phyloP scores from a whole-genome alignment of 2,329 filamentous ascomycete genomes.

The Cladobotryum mycophilum region DNA sequence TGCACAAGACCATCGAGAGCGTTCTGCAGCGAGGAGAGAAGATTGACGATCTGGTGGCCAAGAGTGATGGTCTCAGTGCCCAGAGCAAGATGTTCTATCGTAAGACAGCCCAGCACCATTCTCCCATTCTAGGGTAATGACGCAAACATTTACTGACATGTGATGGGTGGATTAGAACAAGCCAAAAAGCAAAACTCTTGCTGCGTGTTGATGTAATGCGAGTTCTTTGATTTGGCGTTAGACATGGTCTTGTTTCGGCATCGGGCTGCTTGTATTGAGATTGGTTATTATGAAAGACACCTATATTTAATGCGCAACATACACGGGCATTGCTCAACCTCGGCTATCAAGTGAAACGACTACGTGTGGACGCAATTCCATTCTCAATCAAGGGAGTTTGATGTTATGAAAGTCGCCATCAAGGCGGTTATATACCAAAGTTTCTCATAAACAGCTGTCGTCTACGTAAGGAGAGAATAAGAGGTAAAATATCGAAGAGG shows the following conservation, averaged over 20 bases:
- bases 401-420: too few relatives aligned
- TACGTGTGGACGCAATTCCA: too few relatives aligned
- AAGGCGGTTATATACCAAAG: too few relatives aligned
- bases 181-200: conserved; percentile 79
- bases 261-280: conserved; percentile 22
- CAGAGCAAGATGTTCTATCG: conserved; percentile 99
- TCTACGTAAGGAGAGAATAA: too few relatives aligned
- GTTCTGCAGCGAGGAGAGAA: conserved; percentile 88
- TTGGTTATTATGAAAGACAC: conserved; percentile 27
- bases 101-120: conserved; percentile 22
- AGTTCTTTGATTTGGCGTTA: conserved; percentile 26
- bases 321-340: too few relatives aligned
- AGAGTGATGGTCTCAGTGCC: conserved; percentile 83
- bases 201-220: conserved; percentile 59
- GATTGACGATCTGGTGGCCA: conserved; percentile 87
- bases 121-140: neutral
- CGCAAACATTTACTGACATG: conserved; percentile 2
- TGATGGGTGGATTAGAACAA: conserved; percentile 39
- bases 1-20: conserved; percentile 94
- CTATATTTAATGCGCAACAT: conserved; percentile 11
- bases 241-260: conserved; percentile 25
- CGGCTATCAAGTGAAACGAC: too few relatives aligned
- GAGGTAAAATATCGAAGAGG: neutral
- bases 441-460: too few relatives aligned
- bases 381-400: too few relatives aligned